Evolutionary conservation across 2,329 filamentous ascomycete species (phyloP).

Genomic region (Arthrobotrys conoides): DNA sequence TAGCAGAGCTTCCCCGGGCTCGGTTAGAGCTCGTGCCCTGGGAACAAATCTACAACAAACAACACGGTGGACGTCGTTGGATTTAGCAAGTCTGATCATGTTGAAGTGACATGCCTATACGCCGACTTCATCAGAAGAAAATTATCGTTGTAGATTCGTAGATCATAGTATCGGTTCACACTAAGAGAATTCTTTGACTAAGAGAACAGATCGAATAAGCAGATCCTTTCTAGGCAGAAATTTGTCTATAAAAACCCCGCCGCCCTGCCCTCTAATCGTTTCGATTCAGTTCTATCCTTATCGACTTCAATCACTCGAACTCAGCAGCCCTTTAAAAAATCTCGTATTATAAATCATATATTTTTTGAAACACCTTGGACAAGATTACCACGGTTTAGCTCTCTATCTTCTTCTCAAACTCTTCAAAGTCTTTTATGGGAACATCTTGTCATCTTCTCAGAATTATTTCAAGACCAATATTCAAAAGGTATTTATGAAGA

Average conservation of each 20-base stretch:
- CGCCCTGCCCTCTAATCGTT: constrained; percentile 6
- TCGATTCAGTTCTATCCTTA: constrained; percentile 15
- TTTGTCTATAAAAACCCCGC: constrained; percentile 42
- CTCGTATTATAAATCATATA: neutral
- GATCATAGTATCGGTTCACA: neutral
- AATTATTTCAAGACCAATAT: no score
- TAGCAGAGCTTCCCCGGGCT: neutral
- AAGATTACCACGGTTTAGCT: neutral
- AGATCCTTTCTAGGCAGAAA: neutral
- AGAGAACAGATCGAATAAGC: neutral
- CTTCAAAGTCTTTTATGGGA: no score
- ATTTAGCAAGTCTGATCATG: neutral
- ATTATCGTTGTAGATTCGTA: neutral
- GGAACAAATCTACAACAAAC: constrained; percentile 32
- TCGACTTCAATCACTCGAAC: constrained; percentile 13
- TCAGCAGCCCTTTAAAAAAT: neutral
- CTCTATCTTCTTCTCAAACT: neutral
- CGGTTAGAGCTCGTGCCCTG: neutral
- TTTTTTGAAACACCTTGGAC: neutral
- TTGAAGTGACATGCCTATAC: constrained; percentile 11
- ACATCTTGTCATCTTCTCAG: no score
- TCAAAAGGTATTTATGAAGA: no score
- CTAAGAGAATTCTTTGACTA: neutral
- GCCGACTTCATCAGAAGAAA: constrained; percentile 1
- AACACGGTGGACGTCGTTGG: constrained; percentile 11